Evolutionary conservation across 139 green algal species (phyloP).

Genomic region (Helicosporidium sp.): DNA sequence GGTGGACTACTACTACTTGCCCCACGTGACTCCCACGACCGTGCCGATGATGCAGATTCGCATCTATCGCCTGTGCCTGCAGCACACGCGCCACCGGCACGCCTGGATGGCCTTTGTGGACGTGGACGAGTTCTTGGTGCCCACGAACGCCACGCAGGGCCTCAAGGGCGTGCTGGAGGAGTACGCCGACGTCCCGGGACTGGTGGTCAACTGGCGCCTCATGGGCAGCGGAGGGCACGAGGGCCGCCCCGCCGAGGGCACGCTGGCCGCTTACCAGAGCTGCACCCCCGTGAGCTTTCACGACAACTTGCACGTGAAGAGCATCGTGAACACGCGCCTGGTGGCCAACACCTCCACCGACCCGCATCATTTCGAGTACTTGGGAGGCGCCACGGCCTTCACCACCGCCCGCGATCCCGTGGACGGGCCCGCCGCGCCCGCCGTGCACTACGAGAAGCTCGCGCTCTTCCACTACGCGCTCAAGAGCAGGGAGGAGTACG

Average conservation of each 20-base stretch:
- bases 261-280: conserved; percentile 5
- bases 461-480: too few relatives aligned
- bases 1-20: conserved; percentile 5
- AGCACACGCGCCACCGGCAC: conserved; percentile 1
- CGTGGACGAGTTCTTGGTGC: conserved; percentile 28
- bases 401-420: neutral
- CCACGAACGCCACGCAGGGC: conserved; percentile 5
- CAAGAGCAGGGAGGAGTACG: too few relatives aligned
- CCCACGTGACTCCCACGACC: conserved; percentile 4
- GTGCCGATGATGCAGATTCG: conserved; percentile 1
- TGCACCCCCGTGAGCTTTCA: neutral
- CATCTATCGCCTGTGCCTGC: neutral
- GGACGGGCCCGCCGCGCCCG: too few relatives aligned
- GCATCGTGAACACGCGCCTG: conserved; percentile 1
- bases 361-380: conserved; percentile 11
- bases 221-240: conserved; percentile 23
- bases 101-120: conserved; percentile 34
- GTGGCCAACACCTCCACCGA: conserved; percentile 5
- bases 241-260: conserved; percentile 1
- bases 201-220: conserved; percentile 29
- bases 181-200: conserved; percentile 17
- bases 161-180: conserved; percentile 15
- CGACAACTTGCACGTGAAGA: conserved; percentile 11
- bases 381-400: conserved; percentile 4
- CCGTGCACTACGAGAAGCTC: too few relatives aligned